A percentile compares a stretch with the other conserved stretches of the same genome.
phyloP scores from a whole-genome alignment of 2,329 filamentous ascomycete species.

The Aspergillus proliferans region DNA sequence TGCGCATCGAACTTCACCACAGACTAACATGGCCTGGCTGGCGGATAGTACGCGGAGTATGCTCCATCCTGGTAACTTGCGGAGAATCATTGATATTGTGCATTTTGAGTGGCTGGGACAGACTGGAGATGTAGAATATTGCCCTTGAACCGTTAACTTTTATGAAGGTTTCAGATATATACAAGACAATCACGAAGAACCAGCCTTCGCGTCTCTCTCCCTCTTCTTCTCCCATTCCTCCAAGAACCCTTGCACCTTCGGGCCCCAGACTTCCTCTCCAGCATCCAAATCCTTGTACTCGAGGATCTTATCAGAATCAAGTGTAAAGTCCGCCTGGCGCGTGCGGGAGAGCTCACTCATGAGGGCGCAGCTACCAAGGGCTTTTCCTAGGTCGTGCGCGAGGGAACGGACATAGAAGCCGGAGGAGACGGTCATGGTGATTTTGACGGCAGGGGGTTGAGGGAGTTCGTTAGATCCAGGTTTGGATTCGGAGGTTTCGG shows the following conservation, averaged over 20 bases:
- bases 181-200: not conserved
- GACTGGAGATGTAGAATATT: slow-evolving; percentile 16
- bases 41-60: slow-evolving; percentile 13
- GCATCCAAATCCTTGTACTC: slow-evolving; percentile 70
- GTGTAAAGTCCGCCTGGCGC: slow-evolving; percentile 71
- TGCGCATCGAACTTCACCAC: slow-evolving; percentile 3
- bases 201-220: slow-evolving; percentile 9
- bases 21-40: slow-evolving; percentile 11
- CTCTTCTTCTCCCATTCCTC: slow-evolving; percentile 45
- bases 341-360: slow-evolving; percentile 81
- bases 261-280: slow-evolving; percentile 77
- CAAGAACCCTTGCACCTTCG: slow-evolving; percentile 59
- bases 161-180: not conserved
- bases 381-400: slow-evolving; percentile 82
- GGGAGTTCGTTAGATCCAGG: not conserved
- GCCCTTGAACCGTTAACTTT: slow-evolving; percentile 8
- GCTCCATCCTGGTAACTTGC: slow-evolving; percentile 11
- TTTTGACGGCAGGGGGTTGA: slow-evolving; percentile 63
- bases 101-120: slow-evolving; percentile 18
- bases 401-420: slow-evolving; percentile 96
- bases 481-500: slow-evolving; percentile 4
- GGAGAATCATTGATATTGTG: slow-evolving; percentile 17
- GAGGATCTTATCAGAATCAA: slow-evolving; percentile 65
- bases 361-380: slow-evolving; percentile 71
- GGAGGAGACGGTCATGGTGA: slow-evolving; percentile 87